These are phyloP conservation scores for Termitomyces sp. DNA, from an alignment of 768 basidiomycete genomes.

Conservation along the genomic window DNA sequence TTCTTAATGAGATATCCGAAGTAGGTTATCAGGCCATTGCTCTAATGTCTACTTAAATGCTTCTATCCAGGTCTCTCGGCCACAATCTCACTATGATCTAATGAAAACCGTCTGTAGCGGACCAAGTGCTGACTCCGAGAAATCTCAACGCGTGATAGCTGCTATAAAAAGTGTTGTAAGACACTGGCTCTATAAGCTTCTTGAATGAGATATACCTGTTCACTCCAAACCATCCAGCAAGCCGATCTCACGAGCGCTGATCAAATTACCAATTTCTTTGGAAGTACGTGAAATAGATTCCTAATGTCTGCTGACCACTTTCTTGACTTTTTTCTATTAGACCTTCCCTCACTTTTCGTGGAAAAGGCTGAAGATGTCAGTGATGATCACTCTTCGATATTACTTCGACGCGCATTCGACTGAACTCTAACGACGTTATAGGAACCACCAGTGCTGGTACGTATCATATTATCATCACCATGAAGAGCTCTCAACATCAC, in stretches of 20 bases:
- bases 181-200: neutral
- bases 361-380: constrained; percentile 55
- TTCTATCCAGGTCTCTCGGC: constrained; percentile 54
- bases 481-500: neutral
- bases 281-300: constrained; percentile 26
- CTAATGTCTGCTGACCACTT: constrained; percentile 9
- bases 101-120: constrained; percentile 40
- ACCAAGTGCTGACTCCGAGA: constrained; percentile 38
- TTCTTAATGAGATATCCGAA: constrained; percentile 73
- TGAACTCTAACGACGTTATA: constrained; percentile 13
- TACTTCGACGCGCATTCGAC: neutral
- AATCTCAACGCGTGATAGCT: constrained; percentile 41
- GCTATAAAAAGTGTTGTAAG: constrained; percentile 38
- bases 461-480: constrained; percentile 3
- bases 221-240: constrained; percentile 30
- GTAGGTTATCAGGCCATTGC: constrained; percentile 24
- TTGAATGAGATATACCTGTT: neutral
- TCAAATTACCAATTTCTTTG: constrained; percentile 62
- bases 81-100: constrained; percentile 52
- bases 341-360: constrained; percentile 53
- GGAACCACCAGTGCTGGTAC: constrained; percentile 32
- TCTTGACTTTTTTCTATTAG: constrained; percentile 25
- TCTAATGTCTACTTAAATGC: neutral
- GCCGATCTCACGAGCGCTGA: constrained; percentile 50
- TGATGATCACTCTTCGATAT: neutral